These are phyloP conservation scores for Xylariomycetidae sp. DNA, from an alignment of 2,329 filamentous ascomycete species.

Conservation along the genomic window DNA sequence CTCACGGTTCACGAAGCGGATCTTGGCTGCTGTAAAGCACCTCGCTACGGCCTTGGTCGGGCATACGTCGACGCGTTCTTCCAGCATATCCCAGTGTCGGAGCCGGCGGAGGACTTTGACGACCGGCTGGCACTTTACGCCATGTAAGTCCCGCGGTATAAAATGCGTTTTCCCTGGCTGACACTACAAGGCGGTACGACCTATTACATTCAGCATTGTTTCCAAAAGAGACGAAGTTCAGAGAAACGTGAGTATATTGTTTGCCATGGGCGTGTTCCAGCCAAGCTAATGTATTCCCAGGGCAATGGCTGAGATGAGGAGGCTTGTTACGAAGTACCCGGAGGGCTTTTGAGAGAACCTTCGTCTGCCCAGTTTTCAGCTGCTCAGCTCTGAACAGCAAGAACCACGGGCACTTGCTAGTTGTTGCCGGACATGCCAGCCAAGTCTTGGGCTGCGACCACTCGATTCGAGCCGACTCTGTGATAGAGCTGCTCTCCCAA, in stretches of 20 bases:
- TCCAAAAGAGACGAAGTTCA: conserved; percentile 2
- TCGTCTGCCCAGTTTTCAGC: no score
- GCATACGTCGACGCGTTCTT: conserved; percentile 12
- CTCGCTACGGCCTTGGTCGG: conserved; percentile 1
- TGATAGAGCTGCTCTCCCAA: no score
- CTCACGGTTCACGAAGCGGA: conserved; percentile 6
- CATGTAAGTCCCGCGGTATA: conserved; percentile 12
- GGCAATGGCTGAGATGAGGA: conserved; percentile 2
- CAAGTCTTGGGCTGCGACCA: no score
- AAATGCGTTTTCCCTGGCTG: no score
- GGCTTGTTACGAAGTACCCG: conserved; percentile 6
- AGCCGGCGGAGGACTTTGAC: conserved; percentile 19
- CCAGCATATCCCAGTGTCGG: conserved; percentile 11
- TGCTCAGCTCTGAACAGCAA: no score
- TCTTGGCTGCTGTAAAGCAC: conserved; percentile 7
- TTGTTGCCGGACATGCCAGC: no score
- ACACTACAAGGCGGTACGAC: no score
- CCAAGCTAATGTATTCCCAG: conserved; percentile 1
- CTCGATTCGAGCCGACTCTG: no score
- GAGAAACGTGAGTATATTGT: conserved; percentile 1
- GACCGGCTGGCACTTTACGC: conserved; percentile 21
- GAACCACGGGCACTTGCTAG: no score
- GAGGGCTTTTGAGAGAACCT: conserved; percentile 1
- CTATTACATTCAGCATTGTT: not conserved
- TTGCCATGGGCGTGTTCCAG: not conserved